Evolutionary conservation across 2,329 filamentous ascomycete species (phyloP).

Genomic region (Fusarium sp.): DNA sequence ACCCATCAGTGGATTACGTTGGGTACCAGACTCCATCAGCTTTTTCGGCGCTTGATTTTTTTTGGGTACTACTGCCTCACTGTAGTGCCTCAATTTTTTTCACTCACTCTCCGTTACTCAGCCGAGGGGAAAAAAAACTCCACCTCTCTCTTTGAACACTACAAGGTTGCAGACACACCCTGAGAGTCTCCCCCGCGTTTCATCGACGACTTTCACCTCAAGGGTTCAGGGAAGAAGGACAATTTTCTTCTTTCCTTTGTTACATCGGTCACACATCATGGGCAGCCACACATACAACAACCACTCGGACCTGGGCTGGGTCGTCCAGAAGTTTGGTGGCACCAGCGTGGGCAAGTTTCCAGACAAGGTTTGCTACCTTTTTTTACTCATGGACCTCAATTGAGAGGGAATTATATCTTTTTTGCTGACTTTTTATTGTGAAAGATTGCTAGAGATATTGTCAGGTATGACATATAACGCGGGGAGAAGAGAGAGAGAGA

Average conservation of each 20-base stretch:
- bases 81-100: conserved; percentile 32
- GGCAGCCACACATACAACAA: conserved; percentile 49
- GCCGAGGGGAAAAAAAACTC: conserved; percentile 30
- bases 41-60: conserved; percentile 28
- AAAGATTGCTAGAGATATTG: conserved; percentile 56
- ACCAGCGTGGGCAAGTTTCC: conserved; percentile 97
- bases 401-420: conserved; percentile 3
- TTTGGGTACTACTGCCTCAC: background rate
- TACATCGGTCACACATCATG: conserved; percentile 36
- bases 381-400: background rate
- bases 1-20: background rate
- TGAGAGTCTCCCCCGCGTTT: background rate
- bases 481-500: background rate
- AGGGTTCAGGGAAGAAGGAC: background rate
- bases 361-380: conserved; percentile 62
- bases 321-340: conserved; percentile 95
- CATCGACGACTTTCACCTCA: background rate
- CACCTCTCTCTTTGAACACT: conserved; percentile 6
- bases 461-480: conserved; percentile 48
- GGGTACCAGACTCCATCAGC: background rate
- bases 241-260: background rate
- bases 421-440: conserved; percentile 14
- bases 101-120: conserved; percentile 31
- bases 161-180: background rate
- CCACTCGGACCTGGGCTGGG: conserved; percentile 68